Evolutionary conservation across 2,329 filamentous ascomycete genomes (phyloP).

Genomic region (Coniochaeta sp.): DNA sequence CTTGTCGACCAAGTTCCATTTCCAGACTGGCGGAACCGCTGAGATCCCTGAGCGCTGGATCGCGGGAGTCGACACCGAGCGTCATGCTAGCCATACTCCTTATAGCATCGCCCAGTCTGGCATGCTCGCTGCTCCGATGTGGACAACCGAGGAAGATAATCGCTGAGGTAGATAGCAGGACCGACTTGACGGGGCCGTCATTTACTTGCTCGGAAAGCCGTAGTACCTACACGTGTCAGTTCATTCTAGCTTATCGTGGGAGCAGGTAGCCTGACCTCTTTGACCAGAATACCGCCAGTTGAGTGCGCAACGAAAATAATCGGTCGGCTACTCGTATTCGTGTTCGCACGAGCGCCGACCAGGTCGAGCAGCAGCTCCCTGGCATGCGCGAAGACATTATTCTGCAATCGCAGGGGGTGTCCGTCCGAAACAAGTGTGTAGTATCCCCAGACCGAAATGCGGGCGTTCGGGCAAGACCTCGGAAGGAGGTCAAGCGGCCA

Average conservation of each 20-base stretch:
- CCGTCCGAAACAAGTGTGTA: slow-evolving; percentile 17
- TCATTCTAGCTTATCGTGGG: not conserved
- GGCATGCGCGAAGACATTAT: slow-evolving; percentile 21
- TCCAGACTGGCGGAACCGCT: slow-evolving; percentile 15
- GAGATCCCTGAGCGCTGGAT: slow-evolving; percentile 18
- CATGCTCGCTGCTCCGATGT: slow-evolving; percentile 20
- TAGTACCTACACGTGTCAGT: slow-evolving; percentile 15
- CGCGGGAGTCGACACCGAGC: slow-evolving; percentile 13
- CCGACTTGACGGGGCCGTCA: slow-evolving; percentile 14
- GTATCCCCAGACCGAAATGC: slow-evolving; percentile 24
- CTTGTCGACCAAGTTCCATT: slow-evolving; percentile 15
- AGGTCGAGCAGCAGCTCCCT: slow-evolving; percentile 20
- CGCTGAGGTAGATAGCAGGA: slow-evolving; percentile 18
- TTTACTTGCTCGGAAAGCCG: slow-evolving; percentile 18
- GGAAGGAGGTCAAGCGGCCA: slow-evolving; percentile 25
- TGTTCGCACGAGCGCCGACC: slow-evolving; percentile 9
- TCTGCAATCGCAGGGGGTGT: slow-evolving; percentile 18
- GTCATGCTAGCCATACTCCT: slow-evolving; percentile 19
- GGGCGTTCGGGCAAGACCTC: slow-evolving; percentile 18
- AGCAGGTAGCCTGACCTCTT: slow-evolving; percentile 17
- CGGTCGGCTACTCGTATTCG: slow-evolving; percentile 11
- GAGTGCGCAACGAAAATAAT: slow-evolving; percentile 23
- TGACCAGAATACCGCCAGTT: slow-evolving; percentile 22
- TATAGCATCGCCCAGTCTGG: slow-evolving; percentile 18
- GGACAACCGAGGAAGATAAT: slow-evolving; percentile 23